Evolutionary conservation across 78 protist genomes (phyloP), one percentile per base, ranked within the genome.

Genomic region (Pigoraptor vietnamica): DNA sequence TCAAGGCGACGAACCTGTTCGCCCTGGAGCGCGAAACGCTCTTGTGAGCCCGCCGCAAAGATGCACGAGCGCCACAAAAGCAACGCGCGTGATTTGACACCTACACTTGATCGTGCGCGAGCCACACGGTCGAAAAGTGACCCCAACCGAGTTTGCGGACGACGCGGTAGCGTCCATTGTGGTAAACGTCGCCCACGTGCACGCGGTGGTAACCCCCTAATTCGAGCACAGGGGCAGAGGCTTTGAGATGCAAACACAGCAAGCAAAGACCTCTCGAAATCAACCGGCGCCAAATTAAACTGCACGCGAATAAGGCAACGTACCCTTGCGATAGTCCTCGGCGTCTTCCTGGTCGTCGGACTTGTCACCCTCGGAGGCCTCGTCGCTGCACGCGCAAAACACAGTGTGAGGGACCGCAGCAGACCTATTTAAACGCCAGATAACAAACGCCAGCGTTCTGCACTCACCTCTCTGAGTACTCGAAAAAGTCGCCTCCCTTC

Each of bases 121-220:
- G 92, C 99, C 99, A 99, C 23, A 99, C 99, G 25, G 99, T 99
- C 23, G 98, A 96, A 83, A 98, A 99, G 94, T 99, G 98, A 0
- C 99, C 99, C 99, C 99, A 99, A 67, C 99, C 99, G 2, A 99
- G 93, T 89, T 98, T 99, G 82, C 82, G 37, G 1, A 96, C 81
- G 1, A 97, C 95, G 14, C 40, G 67, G 92, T 97, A 98, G 24
- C 99, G 92, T 9, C 39, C 81, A 36, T 83, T 40, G 55, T 94
- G 90, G 91, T 88, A 98, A 21, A 92, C 40, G 33, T 98, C 99
- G 29, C 98, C 98, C 0, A 93, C 32, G 67, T 40, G n/a, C 24
- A 98, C 98, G 25, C 95, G 96, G 83, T 98, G 99, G 91, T 98
- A 98, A 19, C 99, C 99, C 21, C 99, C 99, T 38, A 0, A 9